A percentile compares a stretch with the other conserved stretches of the same genome.
Evolutionary conservation across 2,329 filamentous ascomycete genomes (phyloP).

Genomic region (Venturia oleaginea): DNA sequence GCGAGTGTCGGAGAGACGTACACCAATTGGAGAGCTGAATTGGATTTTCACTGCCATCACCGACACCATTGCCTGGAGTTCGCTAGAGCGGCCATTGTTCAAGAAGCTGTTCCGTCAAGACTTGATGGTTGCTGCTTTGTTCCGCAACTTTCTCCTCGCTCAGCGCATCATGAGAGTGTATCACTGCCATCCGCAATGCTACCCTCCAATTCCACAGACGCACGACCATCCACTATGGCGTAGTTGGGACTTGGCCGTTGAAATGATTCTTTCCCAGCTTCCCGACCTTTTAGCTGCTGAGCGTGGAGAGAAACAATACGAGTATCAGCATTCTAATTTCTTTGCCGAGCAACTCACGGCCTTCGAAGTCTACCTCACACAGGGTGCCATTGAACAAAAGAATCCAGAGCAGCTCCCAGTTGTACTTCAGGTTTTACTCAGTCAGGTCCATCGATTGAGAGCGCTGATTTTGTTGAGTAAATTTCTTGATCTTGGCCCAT

Average conservation of each 20-base stretch:
- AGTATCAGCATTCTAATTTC: slow-evolving; percentile 90
- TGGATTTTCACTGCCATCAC: slow-evolving; percentile 99
- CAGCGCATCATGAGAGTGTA: slow-evolving; percentile 96
- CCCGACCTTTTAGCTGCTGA: slow-evolving; percentile 71
- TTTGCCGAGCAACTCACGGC: slow-evolving; percentile 96
- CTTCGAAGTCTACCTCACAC: slow-evolving; percentile 88
- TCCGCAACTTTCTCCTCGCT: slow-evolving; percentile 88
- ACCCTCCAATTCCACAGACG: slow-evolving; percentile 84
- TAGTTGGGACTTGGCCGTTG: slow-evolving; percentile 94
- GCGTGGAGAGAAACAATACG: slow-evolving; percentile 67
- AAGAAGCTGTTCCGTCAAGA: slow-evolving; percentile 97
- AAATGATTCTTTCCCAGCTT: slow-evolving; percentile 85
- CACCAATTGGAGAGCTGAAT: slow-evolving; percentile 89
- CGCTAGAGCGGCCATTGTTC: slow-evolving; percentile 78
- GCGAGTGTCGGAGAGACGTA: slow-evolving; percentile 82
- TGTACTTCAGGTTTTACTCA: slow-evolving; percentile 88
- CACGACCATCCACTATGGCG: slow-evolving; percentile 93
- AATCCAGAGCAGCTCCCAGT: slow-evolving; percentile 93
- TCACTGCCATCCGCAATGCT: slow-evolving; percentile 89
- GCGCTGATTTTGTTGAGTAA: slow-evolving; percentile 86
- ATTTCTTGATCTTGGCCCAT: slow-evolving; percentile 90
- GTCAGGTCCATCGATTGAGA: slow-evolving; percentile 85
- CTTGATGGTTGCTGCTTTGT: slow-evolving; percentile 96
- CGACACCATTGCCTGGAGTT: slow-evolving; percentile 98
- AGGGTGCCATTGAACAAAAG: slow-evolving; percentile 74